Base-by-base conservation (phyloP, 805 yeast species). In the Ogataea paraovalis region DNA sequence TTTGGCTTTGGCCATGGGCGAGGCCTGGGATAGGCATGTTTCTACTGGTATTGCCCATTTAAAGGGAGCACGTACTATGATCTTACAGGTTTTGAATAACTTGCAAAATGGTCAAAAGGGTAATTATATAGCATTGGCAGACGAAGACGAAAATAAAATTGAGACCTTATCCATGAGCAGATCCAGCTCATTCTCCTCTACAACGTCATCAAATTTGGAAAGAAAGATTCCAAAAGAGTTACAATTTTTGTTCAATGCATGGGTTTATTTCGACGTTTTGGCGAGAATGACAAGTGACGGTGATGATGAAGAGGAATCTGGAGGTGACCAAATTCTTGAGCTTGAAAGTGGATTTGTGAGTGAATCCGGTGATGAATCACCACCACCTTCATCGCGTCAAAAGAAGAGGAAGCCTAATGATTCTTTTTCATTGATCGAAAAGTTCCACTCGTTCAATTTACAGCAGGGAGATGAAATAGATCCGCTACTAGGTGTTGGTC, bases 41-140 rank as follows among this genome's bases (percentile, higher is more conserved):
- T 74, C 85, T 2, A 79, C 85, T 21, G 87, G 88, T 12, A 79
- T 83, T 45, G 82, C 85, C 2, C 89, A 83, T 64, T 68, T 83
- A 48, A 78, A 76, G 56, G 87, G 88, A 27, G 87, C 87, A 3
- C 73, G 76, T 49, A 73, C 80, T 12, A 77, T 83, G 76, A 80
- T 81, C 49, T 68, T 76, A 48, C 73, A 73, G 49, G 75, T 78
- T 12, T 59, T 72, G 36, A 56, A 56, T 45, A 62, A 55, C 43
- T 39, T 57, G 39, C 54, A 55, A 41, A 36, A 39, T 39, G 45
- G 53, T 27, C 43, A 53, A 27, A 40, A 47, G 28, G 47, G 54
- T 22, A 52, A 53, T 23, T 44, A 46, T 40, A 48, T 51, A 18
- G 44, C 34, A 1, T 20, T 30, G 4, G 8, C 25, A 10, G 46